Conservation (phyloP, 2,329 filamentous ascomycete species). For the Hirsutella thompsonii region DNA sequence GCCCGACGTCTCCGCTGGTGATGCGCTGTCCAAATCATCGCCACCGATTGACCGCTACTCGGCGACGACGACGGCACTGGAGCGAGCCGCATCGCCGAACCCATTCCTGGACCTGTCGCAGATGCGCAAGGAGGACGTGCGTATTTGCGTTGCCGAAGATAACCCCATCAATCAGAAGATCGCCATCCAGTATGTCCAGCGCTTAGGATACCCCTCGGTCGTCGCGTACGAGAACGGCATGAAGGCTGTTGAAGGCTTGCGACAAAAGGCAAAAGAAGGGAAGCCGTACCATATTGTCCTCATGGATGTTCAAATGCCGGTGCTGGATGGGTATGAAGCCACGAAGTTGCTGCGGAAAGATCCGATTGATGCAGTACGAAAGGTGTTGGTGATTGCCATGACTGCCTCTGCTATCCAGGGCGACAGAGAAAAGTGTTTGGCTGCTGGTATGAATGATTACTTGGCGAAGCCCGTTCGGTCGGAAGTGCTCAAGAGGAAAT, state of each 20-base stretch:
- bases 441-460: slow-evolving; percentile 95
- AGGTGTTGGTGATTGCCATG: slow-evolving; percentile 92
- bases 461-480: slow-evolving; percentile 90
- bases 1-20: slow-evolving; percentile 42
- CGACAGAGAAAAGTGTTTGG: slow-evolving; percentile 88
- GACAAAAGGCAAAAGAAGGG: slow-evolving; percentile 55
- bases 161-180: slow-evolving; percentile 93
- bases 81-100: slow-evolving; percentile 25
- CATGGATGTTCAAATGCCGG: slow-evolving; percentile 96
- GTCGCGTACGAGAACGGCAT: slow-evolving; percentile 84
- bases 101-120: slow-evolving; percentile 54
- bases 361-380: slow-evolving; percentile 59
- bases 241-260: slow-evolving; percentile 78
- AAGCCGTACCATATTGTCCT: slow-evolving; percentile 78
- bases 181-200: slow-evolving; percentile 78
- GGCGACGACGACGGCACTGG: slow-evolving; percentile 15
- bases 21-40: slow-evolving; percentile 28
- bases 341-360: slow-evolving; percentile 74
- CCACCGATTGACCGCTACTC: slow-evolving; percentile 22
- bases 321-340: slow-evolving; percentile 84
- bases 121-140: slow-evolving; percentile 64
- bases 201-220: slow-evolving; percentile 68
- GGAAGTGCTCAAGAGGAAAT: slow-evolving; percentile 72
- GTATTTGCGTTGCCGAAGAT: slow-evolving; percentile 89
- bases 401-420: slow-evolving; percentile 90